phyloP scores from a whole-genome alignment of 768 basidiomycete genomes.

The Boletus huronensis region DNA sequence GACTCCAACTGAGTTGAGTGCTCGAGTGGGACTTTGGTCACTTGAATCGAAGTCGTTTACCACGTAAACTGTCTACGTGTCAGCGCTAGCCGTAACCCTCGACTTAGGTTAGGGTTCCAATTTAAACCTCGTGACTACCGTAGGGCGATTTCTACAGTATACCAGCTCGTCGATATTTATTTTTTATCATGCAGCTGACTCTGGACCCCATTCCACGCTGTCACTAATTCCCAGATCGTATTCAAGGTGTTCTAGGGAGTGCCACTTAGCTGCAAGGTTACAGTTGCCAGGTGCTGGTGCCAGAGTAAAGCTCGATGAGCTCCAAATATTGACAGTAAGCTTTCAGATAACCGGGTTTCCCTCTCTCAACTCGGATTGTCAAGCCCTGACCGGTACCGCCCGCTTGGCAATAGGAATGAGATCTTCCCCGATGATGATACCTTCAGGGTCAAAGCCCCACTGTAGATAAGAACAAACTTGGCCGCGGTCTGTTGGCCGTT shows the following conservation, averaged over 20 bases:
- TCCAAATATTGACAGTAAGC: not conserved
- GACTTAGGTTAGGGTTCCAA: slow-evolving; percentile 15
- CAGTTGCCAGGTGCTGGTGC: not conserved
- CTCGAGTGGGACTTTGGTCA: not conserved
- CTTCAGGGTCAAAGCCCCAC: not conserved
- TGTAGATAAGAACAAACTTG: not conserved
- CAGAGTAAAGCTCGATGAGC: not conserved
- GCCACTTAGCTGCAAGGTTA: not conserved
- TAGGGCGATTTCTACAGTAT: too few species aligned
- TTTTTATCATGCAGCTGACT: too few species aligned
- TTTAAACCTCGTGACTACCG: too few species aligned
- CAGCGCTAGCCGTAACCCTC: slow-evolving; percentile 17
- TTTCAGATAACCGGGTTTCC: not conserved
- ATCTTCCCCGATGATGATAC: not conserved
- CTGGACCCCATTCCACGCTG: not conserved
- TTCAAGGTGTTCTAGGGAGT: not conserved
- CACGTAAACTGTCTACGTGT: slow-evolving; percentile 23
- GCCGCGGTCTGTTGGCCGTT: not conserved
- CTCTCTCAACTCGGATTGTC: not conserved
- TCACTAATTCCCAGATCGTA: not conserved
- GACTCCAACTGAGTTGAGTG: not conserved
- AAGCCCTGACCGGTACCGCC: not conserved
- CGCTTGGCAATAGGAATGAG: not conserved
- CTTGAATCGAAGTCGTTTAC: not conserved
- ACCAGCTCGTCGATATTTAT: not conserved